Evolutionary conservation across 139 green algal species (phyloP).

Genomic region (Coccomyxa sp.): DNA sequence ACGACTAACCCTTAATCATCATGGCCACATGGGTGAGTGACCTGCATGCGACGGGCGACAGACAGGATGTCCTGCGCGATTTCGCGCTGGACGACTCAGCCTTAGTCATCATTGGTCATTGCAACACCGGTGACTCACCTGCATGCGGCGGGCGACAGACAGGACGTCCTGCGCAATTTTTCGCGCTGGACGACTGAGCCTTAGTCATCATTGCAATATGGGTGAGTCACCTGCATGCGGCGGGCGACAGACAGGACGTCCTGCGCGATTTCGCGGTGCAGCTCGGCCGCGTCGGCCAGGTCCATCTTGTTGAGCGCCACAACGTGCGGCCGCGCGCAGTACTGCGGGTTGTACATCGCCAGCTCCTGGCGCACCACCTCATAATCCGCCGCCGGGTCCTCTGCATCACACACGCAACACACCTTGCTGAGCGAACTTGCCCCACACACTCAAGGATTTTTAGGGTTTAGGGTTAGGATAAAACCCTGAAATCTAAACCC

Average conservation of each 20-base stretch:
- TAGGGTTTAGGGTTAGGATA: too few relatives aligned
- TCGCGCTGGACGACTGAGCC: not conserved
- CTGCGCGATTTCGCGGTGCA: not conserved
- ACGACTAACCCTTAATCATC: not conserved
- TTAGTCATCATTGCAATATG: not conserved
- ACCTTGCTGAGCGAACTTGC: conserved; percentile 25
- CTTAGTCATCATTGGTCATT: not conserved
- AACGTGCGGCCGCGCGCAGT: conserved; percentile 62
- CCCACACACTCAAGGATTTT: too few relatives aligned
- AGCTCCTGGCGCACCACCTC: conserved; percentile 73
- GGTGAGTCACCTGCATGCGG: not conserved
- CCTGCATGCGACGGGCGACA: not conserved
- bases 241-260: not conserved
- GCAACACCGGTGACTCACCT: not conserved
- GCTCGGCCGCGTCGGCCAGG: conserved; percentile 26
- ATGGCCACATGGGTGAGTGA: not conserved
- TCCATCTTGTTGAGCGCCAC: conserved; percentile 90
- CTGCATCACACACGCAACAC: not conserved
- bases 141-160: not conserved
- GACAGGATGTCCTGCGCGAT: not conserved
- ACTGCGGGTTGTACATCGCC: conserved; percentile 90
- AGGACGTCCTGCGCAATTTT: not conserved
- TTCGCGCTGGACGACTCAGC: not conserved
- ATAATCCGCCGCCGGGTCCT: conserved; percentile 74
- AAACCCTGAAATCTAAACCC: too few relatives aligned